Base-by-base conservation (phyloP, 345 rosid species). In the Cochlearia excelsa region DNA sequence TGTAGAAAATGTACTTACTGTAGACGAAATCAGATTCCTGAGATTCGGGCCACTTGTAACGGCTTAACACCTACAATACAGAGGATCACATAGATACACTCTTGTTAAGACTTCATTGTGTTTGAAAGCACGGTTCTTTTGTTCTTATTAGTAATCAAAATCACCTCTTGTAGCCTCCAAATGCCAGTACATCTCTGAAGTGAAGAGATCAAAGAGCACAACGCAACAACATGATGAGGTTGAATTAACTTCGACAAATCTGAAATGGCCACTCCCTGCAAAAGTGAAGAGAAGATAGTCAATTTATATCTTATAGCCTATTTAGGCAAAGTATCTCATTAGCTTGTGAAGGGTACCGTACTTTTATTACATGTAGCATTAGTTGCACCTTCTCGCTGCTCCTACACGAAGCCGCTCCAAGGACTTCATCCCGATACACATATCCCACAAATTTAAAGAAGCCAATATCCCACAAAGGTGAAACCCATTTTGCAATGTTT, bases 161-260 rank as follows among this genome's bases (percentile, higher is more conserved):
- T 57, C 73, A 91, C 96, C 87, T 91, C 96, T 76, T 84, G 85
- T 55, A 91, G 72, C 73, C 98, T 80, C 83, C 92, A 82, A 49
- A 88, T 82, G 61, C 96, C 95, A 28, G 79, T 75, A 68, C 87
- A 81, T 75, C 98, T 84, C 78, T 73, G 88, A 75, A 84, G 63
- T 65, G 87, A 81, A 71, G 95, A 83, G 51, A 84, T 58, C 69
- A 91, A 85, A 58, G 78, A 78, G 76, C 78, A 72, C 51, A 86
- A 52, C 4, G 90, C 88, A 54, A 65, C 57, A 51, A 73, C 80
- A 51, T 78, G 84, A 63, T 78, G 64, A 50, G 77, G 65, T 61
- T 73, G 78, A 72, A 81, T 63, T 73, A 65, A 57, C 60, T 73
- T 79, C 61, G 83, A 77, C 67, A 88, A 46, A 60, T 79, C 74